A percentile compares a stretch with the other conserved stretches of the same genome.
Evolutionary conservation across 331 rosid species (phyloP).

Genomic region (Rosa hybrid): DNA sequence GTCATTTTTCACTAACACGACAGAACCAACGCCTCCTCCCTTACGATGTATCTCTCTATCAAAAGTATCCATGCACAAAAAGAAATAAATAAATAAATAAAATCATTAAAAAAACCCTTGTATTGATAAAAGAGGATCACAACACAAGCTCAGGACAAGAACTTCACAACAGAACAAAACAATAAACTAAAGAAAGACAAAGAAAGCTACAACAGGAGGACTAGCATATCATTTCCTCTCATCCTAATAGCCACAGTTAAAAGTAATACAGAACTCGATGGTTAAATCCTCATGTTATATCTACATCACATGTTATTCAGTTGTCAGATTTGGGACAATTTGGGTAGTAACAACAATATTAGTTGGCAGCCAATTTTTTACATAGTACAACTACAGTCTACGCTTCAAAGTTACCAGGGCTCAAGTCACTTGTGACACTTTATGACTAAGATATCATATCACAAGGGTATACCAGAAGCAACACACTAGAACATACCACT

Average conservation of each 20-base stretch:
- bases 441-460: neutral
- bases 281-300: neutral
- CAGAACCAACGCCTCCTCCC: neutral
- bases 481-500: neutral
- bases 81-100: too few relatives aligned
- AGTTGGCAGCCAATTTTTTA: neutral
- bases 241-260: neutral
- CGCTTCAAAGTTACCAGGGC: neutral
- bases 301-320: neutral
- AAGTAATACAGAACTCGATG: neutral
- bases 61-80: neutral
- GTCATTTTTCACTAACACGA: neutral
- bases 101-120: too few relatives aligned
- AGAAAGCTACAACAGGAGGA: neutral
- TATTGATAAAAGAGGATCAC: too few relatives aligned
- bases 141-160: too few relatives aligned
- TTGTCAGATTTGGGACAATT: neutral
- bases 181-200: too few relatives aligned
- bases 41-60: neutral
- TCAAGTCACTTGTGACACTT: neutral
- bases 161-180: too few relatives aligned
- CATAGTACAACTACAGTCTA: neutral
- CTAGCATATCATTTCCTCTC: neutral
- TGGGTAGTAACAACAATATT: neutral
- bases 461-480: neutral